Evolutionary conservation across 495 filamentous ascomycete genomes (phyloP).

Genomic region (Emericellopsis terricola): DNA sequence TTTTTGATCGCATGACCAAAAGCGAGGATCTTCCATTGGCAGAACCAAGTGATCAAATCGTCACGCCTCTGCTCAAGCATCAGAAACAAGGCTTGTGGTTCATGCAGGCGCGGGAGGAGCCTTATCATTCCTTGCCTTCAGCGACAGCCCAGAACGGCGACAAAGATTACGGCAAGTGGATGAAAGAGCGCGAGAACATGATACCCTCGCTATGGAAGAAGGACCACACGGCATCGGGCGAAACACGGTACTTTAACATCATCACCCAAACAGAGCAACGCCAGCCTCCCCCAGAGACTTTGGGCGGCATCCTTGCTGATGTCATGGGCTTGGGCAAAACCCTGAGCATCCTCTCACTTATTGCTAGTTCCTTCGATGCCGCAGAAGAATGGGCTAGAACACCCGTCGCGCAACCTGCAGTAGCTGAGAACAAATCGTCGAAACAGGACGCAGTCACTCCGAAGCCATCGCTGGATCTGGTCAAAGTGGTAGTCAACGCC

Average conservation of each 20-base stretch:
- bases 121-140: neutral
- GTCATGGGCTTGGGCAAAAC: slow-evolving; percentile 98
- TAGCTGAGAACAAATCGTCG: slow-evolving; percentile 10
- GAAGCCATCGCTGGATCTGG: slow-evolving; percentile 12
- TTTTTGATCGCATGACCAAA: slow-evolving; percentile 68
- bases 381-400: slow-evolving; percentile 37
- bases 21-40: slow-evolving; percentile 60
- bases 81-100: slow-evolving; percentile 87
- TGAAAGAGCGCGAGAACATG: no score
- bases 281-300: slow-evolving; percentile 46
- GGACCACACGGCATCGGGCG: slow-evolving; percentile 29
- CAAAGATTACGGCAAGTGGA: no score
- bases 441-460: neutral
- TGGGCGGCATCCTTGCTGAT: slow-evolving; percentile 86
- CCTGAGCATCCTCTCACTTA: slow-evolving; percentile 65
- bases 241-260: slow-evolving; percentile 52
- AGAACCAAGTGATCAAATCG: slow-evolving; percentile 41
- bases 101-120: slow-evolving; percentile 58
- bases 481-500: slow-evolving; percentile 42
- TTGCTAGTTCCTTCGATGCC: slow-evolving; percentile 40
- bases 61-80: slow-evolving; percentile 60
- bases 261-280: slow-evolving; percentile 54
- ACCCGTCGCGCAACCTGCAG: slow-evolving; percentile 19
- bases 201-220: slow-evolving; percentile 62
- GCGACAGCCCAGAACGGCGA: slow-evolving; percentile 17